phyloP scores from a whole-genome alignment of 306 rosid species.

The Chamaecrista fasciculata region DNA sequence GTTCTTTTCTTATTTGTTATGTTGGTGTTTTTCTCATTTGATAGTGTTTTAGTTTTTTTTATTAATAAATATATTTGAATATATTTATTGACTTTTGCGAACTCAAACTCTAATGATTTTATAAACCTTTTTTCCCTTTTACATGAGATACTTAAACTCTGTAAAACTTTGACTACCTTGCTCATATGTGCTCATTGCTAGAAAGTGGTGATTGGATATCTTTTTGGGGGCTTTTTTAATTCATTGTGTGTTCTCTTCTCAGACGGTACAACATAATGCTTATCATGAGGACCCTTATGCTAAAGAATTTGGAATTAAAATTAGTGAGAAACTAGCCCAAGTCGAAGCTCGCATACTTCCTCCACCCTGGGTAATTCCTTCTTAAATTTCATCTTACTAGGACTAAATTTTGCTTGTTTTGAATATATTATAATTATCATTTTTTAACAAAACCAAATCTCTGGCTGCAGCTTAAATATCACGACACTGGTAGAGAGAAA shows the following conservation, averaged over 20 bases:
- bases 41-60: too few species aligned
- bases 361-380: slow-evolving; percentile 71
- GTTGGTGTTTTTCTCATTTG: too few species aligned
- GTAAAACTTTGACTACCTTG: too few species aligned
- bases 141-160: too few species aligned
- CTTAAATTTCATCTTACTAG: not conserved
- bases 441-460: not conserved
- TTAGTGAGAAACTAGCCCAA: slow-evolving; percentile 83
- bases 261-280: slow-evolving; percentile 89
- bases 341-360: slow-evolving; percentile 99
- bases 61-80: too few species aligned
- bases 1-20: too few species aligned
- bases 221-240: too few species aligned
- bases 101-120: too few species aligned
- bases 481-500: slow-evolving; percentile 66
- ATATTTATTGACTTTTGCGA: too few species aligned
- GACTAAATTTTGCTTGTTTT: not conserved
- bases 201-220: too few species aligned
- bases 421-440: not conserved
- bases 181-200: too few species aligned
- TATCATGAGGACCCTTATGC: slow-evolving; percentile 85
- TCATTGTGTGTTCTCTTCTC: not conserved
- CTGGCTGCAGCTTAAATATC: slow-evolving; percentile 59
- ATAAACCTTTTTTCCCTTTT: too few species aligned
- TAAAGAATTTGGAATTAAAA: slow-evolving; percentile 82